phyloP scores from a whole-genome alignment of 805 yeast genomes.

The Yamadazyma nakazawae region DNA sequence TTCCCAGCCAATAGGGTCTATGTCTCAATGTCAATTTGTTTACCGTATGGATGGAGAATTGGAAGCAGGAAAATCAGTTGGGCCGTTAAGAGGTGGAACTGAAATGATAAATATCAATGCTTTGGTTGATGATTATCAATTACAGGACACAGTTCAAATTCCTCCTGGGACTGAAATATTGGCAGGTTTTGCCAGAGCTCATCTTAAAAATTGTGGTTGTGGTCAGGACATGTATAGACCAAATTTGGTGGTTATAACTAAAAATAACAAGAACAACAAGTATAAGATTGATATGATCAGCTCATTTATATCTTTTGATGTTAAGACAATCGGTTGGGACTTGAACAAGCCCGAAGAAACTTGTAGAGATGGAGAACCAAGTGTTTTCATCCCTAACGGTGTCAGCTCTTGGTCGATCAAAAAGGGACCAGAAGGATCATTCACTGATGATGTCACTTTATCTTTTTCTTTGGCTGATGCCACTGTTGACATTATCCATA shows the following conservation, averaged over 20 bases:
- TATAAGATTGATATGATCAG: slow-evolving; percentile 28
- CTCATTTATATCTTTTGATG: slow-evolving; percentile 27
- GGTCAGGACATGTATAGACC: slow-evolving; percentile 39
- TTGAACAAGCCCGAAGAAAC: slow-evolving; percentile 20
- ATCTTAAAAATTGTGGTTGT: slow-evolving; percentile 38
- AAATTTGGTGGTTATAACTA: slow-evolving; percentile 29
- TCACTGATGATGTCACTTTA: slow-evolving; percentile 29
- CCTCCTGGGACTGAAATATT: slow-evolving; percentile 27
- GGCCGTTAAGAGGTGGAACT: slow-evolving; percentile 38
- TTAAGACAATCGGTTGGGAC: slow-evolving; percentile 28
- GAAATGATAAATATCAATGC: slow-evolving; percentile 25
- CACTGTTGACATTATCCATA: slow-evolving; percentile 32
- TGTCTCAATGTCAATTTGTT: slow-evolving; percentile 15
- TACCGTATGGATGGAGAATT: slow-evolving; percentile 7
- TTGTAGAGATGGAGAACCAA: slow-evolving; percentile 23
- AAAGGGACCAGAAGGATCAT: slow-evolving; percentile 2
- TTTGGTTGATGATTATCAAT: slow-evolving; percentile 8
- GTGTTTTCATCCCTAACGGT: slow-evolving; percentile 36
- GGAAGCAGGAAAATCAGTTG: slow-evolving; percentile 14
- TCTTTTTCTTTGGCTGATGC: slow-evolving; percentile 35
- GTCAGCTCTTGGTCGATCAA: slow-evolving; percentile 24
- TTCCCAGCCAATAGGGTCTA: slow-evolving; percentile 3
- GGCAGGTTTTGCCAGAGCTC: slow-evolving; percentile 42
- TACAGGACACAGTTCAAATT: slow-evolving; percentile 10
- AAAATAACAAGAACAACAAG: slow-evolving; percentile 9